Percentiles rank a stretch among this genome's conserved stretches.
phyloP scores from a whole-genome alignment of 495 filamentous ascomycete species.

The Neurospora hispaniola region DNA sequence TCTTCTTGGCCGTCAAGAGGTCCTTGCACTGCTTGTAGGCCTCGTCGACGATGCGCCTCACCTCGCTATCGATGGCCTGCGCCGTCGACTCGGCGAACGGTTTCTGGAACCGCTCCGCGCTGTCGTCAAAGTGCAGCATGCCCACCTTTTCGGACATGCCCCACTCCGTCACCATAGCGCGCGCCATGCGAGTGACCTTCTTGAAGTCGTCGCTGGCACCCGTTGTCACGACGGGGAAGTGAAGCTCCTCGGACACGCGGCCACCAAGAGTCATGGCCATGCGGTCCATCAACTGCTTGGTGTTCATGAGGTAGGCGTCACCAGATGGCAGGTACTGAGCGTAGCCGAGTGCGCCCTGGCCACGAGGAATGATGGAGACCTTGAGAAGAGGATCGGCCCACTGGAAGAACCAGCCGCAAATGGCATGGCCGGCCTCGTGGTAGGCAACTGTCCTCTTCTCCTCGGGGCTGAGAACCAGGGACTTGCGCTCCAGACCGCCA shows the following conservation, averaged over 20 bases:
- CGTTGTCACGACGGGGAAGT: slow-evolving; percentile 91
- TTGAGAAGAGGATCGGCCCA: slow-evolving; percentile 95
- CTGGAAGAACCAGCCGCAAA: slow-evolving; percentile 97
- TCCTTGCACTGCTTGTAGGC: slow-evolving; percentile 85
- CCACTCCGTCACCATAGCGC: slow-evolving; percentile 94
- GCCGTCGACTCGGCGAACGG: slow-evolving; percentile 93
- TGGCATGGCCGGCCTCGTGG: slow-evolving; percentile 95
- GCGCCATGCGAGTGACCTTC: slow-evolving; percentile 93
- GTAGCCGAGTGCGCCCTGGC: slow-evolving; percentile 86
- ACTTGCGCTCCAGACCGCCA: slow-evolving; percentile 92
- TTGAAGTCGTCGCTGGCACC: slow-evolving; percentile 96
- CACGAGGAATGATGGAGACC: slow-evolving; percentile 95
- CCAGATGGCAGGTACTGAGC: slow-evolving; percentile 88
- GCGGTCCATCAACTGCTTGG: slow-evolving; percentile 94
- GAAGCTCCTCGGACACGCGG: slow-evolving; percentile 85
- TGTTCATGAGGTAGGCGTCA: slow-evolving; percentile 89
- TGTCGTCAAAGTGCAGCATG: slow-evolving; percentile 78
- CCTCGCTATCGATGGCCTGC: slow-evolving; percentile 80
- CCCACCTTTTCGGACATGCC: slow-evolving; percentile 93
- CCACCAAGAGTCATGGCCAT: slow-evolving; percentile 99
- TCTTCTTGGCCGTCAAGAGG: slow-evolving; percentile 74
- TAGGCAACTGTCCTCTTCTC: slow-evolving; percentile 96
- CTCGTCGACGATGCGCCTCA: slow-evolving; percentile 77
- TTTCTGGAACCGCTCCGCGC: slow-evolving; percentile 71
- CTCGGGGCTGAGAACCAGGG: slow-evolving; percentile 77